Evolutionary conservation across 805 yeast species (phyloP), one percentile per base, ranked within the genome.

Genomic region (Saccharomyces eubayanus): DNA sequence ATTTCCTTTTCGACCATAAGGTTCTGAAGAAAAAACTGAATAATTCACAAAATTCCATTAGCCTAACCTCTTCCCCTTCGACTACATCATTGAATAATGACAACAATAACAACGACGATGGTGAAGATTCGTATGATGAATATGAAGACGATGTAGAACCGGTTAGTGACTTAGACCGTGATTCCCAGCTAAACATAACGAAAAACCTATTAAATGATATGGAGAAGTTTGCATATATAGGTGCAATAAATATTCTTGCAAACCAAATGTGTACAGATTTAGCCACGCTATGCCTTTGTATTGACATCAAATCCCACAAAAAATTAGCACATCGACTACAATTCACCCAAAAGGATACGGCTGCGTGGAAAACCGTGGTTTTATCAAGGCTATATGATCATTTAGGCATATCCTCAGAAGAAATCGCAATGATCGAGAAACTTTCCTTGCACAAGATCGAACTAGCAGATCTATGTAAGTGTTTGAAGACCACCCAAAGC

Each of bases 221-320:
- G 14, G 97, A 94, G 67, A 85, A 88, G 62, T 85, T 91, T 57
- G 98, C 98, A 2, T 94, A 94, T 65, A 87, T 87, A 6, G 98
- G 97, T 0, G 76, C 92, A 9, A 83, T 86, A 8, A 85, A 87
- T 60, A 77, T 94, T 36, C 77, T 86, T 5, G 78, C 84, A 51
- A 87, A 86, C 27, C 87, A 87, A 21, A 82, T 90, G 85, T 96
- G 96, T 20, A 80, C 88, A 0, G 83, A 82, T n/a, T 70, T 91
- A 54, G 91, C 94, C 0, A 72, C 74, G 50, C 66, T 83, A 21
- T 77, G 81, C 53, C 65, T 74, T 21, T 79, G 80, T 9, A 74
- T 83, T 0, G 78, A 81, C 2, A 72, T 79, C 3, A 72, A 77
- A 9, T 66, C 79, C 0, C 71, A 70, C 21, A 67, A 61, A 49